Evolutionary conservation across 257 asterid species (phyloP).

Genomic region (Lycium barbarum): DNA sequence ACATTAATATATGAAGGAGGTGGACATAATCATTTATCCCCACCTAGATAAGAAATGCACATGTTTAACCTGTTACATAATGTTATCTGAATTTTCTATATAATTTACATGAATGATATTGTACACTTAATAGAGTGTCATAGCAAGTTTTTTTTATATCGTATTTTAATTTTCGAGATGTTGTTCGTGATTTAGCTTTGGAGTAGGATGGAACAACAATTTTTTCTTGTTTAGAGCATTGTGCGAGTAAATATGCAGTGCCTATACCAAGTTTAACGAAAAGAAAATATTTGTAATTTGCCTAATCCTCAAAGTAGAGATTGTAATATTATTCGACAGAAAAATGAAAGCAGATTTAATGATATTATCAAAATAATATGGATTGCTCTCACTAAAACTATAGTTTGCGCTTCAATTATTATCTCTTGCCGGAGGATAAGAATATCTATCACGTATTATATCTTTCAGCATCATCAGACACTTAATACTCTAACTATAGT

Average conservation of each 20-base stretch:
- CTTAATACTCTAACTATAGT: slow-evolving; percentile 4
- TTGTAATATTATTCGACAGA: too few relatives aligned
- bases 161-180: neutral
- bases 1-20: neutral
- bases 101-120: neutral
- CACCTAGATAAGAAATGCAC: neutral
- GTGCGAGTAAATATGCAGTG: neutral
- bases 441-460: neutral
- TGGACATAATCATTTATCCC: neutral
- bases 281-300: neutral
- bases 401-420: neutral
- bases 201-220: neutral
- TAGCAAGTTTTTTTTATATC: neutral
- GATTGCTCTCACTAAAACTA: neutral
- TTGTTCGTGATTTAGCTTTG: neutral
- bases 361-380: neutral
- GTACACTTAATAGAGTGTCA: neutral
- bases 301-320: neutral
- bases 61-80: neutral
- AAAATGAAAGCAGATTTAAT: neutral
- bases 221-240: neutral
- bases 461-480: neutral
- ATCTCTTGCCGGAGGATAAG: neutral
- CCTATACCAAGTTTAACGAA: neutral
- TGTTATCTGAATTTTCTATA: neutral